These are phyloP conservation scores for Cercospora sp. DNA, from an alignment of 2,329 filamentous ascomycete genomes.

Conservation along the genomic window DNA sequence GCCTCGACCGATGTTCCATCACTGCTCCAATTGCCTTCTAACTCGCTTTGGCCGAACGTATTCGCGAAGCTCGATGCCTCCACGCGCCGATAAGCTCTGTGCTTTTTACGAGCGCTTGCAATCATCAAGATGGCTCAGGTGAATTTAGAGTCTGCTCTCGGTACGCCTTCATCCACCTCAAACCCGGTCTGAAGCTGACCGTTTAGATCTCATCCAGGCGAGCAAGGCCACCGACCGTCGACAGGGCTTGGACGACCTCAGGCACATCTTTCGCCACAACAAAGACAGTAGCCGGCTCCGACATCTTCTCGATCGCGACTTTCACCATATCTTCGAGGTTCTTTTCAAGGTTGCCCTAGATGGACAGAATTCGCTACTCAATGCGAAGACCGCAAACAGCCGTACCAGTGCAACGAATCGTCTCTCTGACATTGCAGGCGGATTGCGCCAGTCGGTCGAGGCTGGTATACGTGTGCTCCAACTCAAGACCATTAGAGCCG, in stretches of 20 bases:
- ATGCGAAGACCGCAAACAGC: slow-evolving; percentile 50
- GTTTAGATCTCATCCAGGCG: slow-evolving; percentile 42
- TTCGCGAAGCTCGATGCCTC: slow-evolving; percentile 5
- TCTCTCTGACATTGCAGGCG: slow-evolving; percentile 68
- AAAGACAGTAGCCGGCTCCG: slow-evolving; percentile 46
- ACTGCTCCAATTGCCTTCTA: neutral
- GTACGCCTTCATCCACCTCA: neutral
- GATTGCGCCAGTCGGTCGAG: slow-evolving; percentile 70
- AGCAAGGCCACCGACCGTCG: slow-evolving; percentile 49
- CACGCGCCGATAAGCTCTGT: slow-evolving; percentile 8
- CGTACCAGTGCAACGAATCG: slow-evolving; percentile 49
- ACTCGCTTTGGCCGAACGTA: neutral
- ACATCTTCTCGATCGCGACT: slow-evolving; percentile 70
- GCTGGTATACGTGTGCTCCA: slow-evolving; percentile 64
- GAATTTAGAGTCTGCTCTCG: slow-evolving; percentile 15
- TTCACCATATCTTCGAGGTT: slow-evolving; percentile 76
- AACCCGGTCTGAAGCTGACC: neutral
- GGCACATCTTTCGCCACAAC: slow-evolving; percentile 57
- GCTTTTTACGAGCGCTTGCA: neutral
- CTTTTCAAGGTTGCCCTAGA: slow-evolving; percentile 68
- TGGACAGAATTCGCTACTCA: slow-evolving; percentile 67
- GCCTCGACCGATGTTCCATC: neutral
- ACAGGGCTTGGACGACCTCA: slow-evolving; percentile 56
- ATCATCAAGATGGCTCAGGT: slow-evolving; percentile 17
- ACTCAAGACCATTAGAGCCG: slow-evolving; percentile 72